Evolutionary conservation across 768 basidiomycete species (phyloP).

Genomic region (Hygrophoropsis aurantiaca): DNA sequence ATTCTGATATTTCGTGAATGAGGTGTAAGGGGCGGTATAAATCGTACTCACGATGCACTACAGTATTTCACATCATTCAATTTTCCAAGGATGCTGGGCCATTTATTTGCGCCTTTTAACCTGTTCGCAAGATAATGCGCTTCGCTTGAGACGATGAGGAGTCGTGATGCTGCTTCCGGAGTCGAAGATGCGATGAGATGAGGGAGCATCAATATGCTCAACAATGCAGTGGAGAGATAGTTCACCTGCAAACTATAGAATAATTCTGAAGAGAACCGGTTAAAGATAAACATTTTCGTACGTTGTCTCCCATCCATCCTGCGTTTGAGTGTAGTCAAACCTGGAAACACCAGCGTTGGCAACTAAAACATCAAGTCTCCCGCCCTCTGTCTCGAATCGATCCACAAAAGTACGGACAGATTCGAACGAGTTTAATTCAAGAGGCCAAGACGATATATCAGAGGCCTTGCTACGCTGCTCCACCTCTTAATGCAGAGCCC

Average conservation of each 20-base stretch:
- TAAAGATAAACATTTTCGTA: conserved; percentile 13
- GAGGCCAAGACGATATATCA: conserved; percentile 27
- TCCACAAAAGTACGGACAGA: conserved; percentile 33
- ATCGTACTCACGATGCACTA: conserved; percentile 18
- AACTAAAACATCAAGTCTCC: conserved; percentile 28
- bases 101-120: conserved; percentile 9
- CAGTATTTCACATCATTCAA: conserved; percentile 28
- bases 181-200: conserved; percentile 29
- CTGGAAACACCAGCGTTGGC: conserved; percentile 27
- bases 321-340: conserved; percentile 20
- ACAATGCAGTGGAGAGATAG: conserved; percentile 33
- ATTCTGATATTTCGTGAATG: conserved; percentile 9
- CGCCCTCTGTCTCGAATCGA: conserved; percentile 23
- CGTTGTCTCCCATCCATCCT: conserved; percentile 38
- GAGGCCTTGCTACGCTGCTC: conserved; percentile 10
- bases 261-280: not conserved
- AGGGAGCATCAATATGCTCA: conserved; percentile 36
- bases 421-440: conserved; percentile 33
- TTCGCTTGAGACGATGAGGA: conserved; percentile 32
- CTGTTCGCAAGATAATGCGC: conserved; percentile 16
- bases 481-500: conserved; percentile 11
- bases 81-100: conserved; percentile 25
- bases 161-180: conserved; percentile 18
- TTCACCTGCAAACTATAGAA: conserved; percentile 34
- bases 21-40: not conserved